Conservation (phyloP, 1,284 basidiomycete species). For the Ceratobasidium sp. region DNA sequence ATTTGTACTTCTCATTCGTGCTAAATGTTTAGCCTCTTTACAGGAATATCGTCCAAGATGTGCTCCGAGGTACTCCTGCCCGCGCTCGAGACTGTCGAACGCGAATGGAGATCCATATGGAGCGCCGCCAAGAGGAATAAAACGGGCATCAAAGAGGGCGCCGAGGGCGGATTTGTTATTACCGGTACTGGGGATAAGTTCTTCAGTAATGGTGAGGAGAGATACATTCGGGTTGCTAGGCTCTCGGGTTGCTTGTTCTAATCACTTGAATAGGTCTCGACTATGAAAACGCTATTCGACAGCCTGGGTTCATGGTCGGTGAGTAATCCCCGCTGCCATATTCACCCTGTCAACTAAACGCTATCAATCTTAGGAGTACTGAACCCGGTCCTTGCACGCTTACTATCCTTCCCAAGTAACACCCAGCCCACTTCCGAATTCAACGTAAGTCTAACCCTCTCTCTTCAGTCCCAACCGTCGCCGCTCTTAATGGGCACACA, state of each 20-base stretch:
- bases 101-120: constrained; percentile 72
- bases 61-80: constrained; percentile 70
- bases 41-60: constrained; percentile 57
- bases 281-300: constrained; percentile 65
- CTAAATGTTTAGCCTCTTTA: not conserved
- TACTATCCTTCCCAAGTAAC: constrained; percentile 77
- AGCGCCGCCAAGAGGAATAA: constrained; percentile 53
- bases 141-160: constrained; percentile 56
- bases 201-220: constrained; percentile 84
- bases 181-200: constrained; percentile 82
- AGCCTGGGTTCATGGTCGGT: constrained; percentile 81
- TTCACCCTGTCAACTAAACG: constrained; percentile 16
- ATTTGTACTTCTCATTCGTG: not conserved
- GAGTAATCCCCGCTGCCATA: not conserved
- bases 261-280: constrained; percentile 66
- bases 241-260: constrained; percentile 35
- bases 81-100: constrained; percentile 79
- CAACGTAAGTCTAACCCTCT: constrained; percentile 15
- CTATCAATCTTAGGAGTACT: constrained; percentile 47
- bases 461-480: constrained; percentile 75
- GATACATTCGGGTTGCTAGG: constrained; percentile 11
- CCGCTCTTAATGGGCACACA: constrained; percentile 90
- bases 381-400: constrained; percentile 54
- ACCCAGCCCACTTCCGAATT: not conserved
- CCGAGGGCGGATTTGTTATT: constrained; percentile 76